Evolutionary conservation across 306 rosid genomes (phyloP).

Genomic region (Quercus ilex): DNA sequence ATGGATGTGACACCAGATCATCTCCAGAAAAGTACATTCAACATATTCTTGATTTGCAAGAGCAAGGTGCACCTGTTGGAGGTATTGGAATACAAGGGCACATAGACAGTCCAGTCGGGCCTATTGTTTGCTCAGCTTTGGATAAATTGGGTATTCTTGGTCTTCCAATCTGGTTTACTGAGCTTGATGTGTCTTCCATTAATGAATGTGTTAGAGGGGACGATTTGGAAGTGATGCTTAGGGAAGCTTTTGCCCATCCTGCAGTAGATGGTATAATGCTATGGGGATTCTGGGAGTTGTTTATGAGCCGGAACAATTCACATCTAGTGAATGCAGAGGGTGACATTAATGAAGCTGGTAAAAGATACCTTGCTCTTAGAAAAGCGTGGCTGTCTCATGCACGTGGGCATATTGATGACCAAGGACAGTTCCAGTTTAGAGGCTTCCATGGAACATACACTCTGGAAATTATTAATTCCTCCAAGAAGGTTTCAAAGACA

Average conservation of each 20-base stretch:
- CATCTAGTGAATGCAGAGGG: conserved; percentile 90
- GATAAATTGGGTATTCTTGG: conserved; percentile 75
- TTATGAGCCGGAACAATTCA: conserved; percentile 69
- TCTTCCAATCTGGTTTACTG: conserved; percentile 86
- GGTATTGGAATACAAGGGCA: conserved; percentile 94
- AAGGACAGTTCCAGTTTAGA: conserved; percentile 61
- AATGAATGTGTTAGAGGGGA: conserved; percentile 76
- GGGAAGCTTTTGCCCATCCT: conserved; percentile 79
- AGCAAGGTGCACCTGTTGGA: conserved; percentile 79
- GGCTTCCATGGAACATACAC: conserved; percentile 74
- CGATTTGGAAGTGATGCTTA: conserved; percentile 80
- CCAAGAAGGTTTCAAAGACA: conserved; percentile 51
- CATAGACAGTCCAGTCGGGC: conserved; percentile 82
- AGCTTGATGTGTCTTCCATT: conserved; percentile 72
- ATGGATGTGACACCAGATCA: conserved; percentile 68
- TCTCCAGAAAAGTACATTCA: conserved; percentile 73
- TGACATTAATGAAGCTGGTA: conserved; percentile 77
- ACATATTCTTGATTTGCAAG: conserved; percentile 66
- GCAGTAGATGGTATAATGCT: conserved; percentile 74
- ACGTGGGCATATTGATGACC: conserved; percentile 52
- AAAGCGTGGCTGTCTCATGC: conserved; percentile 75
- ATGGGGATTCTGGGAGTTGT: conserved; percentile 96
- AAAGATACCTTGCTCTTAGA: conserved; percentile 57
- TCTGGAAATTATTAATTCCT: conserved; percentile 45
- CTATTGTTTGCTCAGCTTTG: conserved; percentile 67